Base-by-base conservation (phyloP, 2,329 filamentous ascomycete species). In the Emergomyces africanus region DNA sequence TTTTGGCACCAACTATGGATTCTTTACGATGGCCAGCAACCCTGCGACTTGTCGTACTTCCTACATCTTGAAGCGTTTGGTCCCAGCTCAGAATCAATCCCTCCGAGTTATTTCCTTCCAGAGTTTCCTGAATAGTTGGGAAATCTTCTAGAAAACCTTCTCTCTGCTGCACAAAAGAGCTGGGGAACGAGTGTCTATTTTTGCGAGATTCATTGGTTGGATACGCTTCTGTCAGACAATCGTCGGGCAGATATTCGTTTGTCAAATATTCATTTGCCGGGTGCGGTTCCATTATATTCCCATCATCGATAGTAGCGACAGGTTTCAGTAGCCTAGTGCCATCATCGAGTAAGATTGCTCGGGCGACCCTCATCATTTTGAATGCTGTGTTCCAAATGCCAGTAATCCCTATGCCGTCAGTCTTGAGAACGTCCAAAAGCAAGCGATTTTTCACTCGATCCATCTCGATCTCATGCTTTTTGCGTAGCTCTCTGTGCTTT, bases 341-440 rank as follows among this genome's bases (percentile, higher is more conserved):
- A 33, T 68, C 66, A n/a, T 70, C 67, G n/a, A 71, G 57, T 12
- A 72, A 59, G n/a, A 72, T 53, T 6, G 66, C 64, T 4, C 70
- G 67, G 8, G 66, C 63, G 8, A 66, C 48, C 0, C 64, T 57
- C 64, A 70, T 65, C 65, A 70, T 70, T 48, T 61, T 64, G 55
- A 72, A 55, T 0, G 70, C 65, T 39, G 62, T 61, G 42, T 60
- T 61, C 67, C 68, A 71, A 37, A 72, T 62, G 1, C 69, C 65
- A n/a, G 63, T 64, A 25, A 60, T 61, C 33, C 62, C 60, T 15
- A 68, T 42, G 0, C 68, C 66, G 25, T 69, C 67, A 0, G 59
- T 61, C 54, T 64, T 65, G 25, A 72, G 48, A 12, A 65, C 62
- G 25, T 70, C 65, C 23, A 72, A 64, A 18, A 70, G 63, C 8